These are phyloP conservation scores for Cytospora paraplurivora DNA, from an alignment of 2,329 filamentous ascomycete genomes.

Conservation along the genomic window DNA sequence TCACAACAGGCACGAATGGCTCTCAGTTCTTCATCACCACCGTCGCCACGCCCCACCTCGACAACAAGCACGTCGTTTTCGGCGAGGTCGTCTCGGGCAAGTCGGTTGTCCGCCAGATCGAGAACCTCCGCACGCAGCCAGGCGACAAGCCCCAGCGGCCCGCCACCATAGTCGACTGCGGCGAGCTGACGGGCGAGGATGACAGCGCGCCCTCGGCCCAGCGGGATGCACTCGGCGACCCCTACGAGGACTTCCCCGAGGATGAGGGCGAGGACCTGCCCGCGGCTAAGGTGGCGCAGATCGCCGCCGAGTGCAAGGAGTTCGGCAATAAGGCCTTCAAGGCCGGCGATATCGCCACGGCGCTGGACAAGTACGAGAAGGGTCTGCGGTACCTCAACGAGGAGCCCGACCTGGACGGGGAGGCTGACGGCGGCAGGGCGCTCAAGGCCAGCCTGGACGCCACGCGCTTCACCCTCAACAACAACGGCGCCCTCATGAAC, in stretches of 20 bases:
- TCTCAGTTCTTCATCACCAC: slow-evolving; percentile 99
- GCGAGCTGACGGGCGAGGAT: slow-evolving; percentile 63
- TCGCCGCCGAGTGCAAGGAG: slow-evolving; percentile 83
- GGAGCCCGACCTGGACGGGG: slow-evolving; percentile 69
- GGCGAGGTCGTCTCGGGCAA: slow-evolving; percentile 93
- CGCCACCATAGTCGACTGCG: slow-evolving; percentile 78
- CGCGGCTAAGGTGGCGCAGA: slow-evolving; percentile 64
- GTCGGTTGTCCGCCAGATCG: slow-evolving; percentile 84
- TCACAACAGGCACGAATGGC: slow-evolving; percentile 76
- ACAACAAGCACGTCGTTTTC: slow-evolving; percentile 97
- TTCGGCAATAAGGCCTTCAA: slow-evolving; percentile 95
- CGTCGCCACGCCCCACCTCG: slow-evolving; percentile 89
- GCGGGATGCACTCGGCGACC: slow-evolving; percentile 82
- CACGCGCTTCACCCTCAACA: slow-evolving; percentile 83
- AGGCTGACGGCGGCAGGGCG: slow-evolving; percentile 50
- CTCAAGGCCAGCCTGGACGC: slow-evolving; percentile 67
- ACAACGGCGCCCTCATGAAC: slow-evolving; percentile 83
- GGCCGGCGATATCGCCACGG: slow-evolving; percentile 66
- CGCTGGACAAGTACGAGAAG: slow-evolving; percentile 92
- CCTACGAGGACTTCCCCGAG: slow-evolving; percentile 94
- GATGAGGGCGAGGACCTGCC: slow-evolving; percentile 58
- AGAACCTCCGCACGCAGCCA: slow-evolving; percentile 74
- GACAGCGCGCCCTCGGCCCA: slow-evolving; percentile 71
- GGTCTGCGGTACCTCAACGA: slow-evolving; percentile 86
- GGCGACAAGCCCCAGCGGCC: slow-evolving; percentile 78